Evolutionary conservation across 2,329 filamentous ascomycete genomes (phyloP).

Genomic region (Monosporascus ibericus): DNA sequence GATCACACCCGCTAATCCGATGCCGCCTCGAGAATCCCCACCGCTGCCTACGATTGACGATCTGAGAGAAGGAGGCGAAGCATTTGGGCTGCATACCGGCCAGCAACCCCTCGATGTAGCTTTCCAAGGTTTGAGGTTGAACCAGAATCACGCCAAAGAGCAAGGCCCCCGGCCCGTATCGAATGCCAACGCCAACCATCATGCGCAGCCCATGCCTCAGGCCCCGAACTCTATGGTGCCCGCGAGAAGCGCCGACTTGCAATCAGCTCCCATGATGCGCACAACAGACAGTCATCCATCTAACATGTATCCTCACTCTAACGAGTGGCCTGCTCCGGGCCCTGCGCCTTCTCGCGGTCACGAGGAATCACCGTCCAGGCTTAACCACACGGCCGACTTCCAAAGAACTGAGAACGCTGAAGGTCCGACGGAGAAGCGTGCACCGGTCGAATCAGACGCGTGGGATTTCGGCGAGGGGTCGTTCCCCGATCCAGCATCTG

Average conservation of each 20-base stretch:
- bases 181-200: constrained; percentile 46
- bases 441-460: constrained; percentile 56
- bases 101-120: constrained; percentile 35
- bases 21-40: constrained; percentile 58
- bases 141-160: constrained; percentile 54
- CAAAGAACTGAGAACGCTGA: constrained; percentile 33
- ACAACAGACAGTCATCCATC: constrained; percentile 42
- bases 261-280: constrained; percentile 46
- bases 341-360: constrained; percentile 16
- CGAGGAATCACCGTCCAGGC: constrained; percentile 19
- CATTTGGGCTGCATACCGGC: constrained; percentile 36
- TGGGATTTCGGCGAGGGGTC: constrained; percentile 89
- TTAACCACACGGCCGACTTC: constrained; percentile 35
- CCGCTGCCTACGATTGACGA: constrained; percentile 54
- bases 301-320: constrained; percentile 27
- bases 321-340: constrained; percentile 22
- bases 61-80: constrained; percentile 46
- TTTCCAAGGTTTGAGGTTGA: constrained; percentile 28
- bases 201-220: constrained; percentile 47
- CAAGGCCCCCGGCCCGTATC: constrained; percentile 47
- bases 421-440: constrained; percentile 41
- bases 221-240: constrained; percentile 25
- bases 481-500: constrained; percentile 49
- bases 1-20: constrained; percentile 60
- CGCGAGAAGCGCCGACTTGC: constrained; percentile 32